Evolutionary conservation across 495 filamentous ascomycete genomes (phyloP).

Genomic region (Cercophora sp.): DNA sequence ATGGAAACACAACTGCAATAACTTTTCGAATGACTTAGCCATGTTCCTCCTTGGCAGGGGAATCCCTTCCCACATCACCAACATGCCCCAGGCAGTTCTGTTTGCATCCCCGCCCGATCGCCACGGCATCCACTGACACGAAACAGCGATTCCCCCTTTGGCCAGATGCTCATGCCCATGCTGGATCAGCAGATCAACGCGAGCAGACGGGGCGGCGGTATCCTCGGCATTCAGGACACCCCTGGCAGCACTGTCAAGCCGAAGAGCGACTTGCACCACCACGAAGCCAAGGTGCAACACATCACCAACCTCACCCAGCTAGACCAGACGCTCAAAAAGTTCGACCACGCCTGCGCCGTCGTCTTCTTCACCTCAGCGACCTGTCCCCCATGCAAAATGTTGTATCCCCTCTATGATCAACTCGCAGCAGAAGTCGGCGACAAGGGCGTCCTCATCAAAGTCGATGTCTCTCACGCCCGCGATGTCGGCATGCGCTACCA

Average conservation of each 20-base stretch:
- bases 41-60: conserved; percentile 88
- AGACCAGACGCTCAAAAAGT: conserved; percentile 53
- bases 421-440: conserved; percentile 71
- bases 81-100: conserved; percentile 80
- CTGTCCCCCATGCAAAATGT: conserved; percentile 77
- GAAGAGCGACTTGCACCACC: conserved; percentile 26
- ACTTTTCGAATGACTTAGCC: conserved; percentile 90
- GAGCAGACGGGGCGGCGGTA: conserved; percentile 50
- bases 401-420: conserved; percentile 80
- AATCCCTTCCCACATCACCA: conserved; percentile 85
- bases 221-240: conserved; percentile 47
- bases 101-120: not conserved
- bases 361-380: conserved; percentile 91
- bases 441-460: conserved; percentile 73
- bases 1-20: conserved; percentile 90
- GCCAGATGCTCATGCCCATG: conserved; percentile 81
- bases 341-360: conserved; percentile 65
- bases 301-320: conserved; percentile 51
- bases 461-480: conserved; percentile 65
- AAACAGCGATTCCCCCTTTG: conserved; percentile 70
- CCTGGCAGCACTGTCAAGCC: conserved; percentile 32
- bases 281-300: conserved; percentile 30
- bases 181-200: conserved; percentile 70
- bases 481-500: conserved; percentile 64
- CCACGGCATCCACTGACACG: conserved; percentile 4